Conservation (phyloP, 208 protist species). For the Blastocrithidia nonstop region DNA sequence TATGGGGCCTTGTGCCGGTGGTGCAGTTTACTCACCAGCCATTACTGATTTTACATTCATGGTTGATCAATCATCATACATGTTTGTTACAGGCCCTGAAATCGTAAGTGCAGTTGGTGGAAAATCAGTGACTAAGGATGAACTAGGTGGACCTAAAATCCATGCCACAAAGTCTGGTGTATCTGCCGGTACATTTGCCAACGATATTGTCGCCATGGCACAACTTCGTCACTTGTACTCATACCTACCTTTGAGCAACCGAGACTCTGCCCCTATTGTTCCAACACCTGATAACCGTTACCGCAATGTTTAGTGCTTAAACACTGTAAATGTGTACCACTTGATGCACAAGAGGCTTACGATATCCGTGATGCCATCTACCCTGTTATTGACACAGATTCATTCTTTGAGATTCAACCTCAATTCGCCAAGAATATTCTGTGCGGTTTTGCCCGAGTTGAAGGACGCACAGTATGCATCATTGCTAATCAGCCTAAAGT, state of each 20-base stretch:
- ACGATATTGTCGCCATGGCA: constrained; percentile 83
- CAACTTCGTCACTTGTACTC: constrained; percentile 71
- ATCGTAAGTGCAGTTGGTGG: constrained; percentile 88
- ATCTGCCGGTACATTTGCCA: constrained; percentile 78
- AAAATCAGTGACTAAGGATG: constrained; percentile 79
- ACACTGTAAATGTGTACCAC: constrained; percentile 67
- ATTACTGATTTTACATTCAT: constrained; percentile 97
- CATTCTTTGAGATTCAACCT: constrained; percentile 92
- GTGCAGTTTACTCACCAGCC: constrained; percentile 85
- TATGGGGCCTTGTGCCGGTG: constrained; percentile 92
- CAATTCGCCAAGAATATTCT: constrained; percentile 93
- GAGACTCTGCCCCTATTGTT: constrained; percentile 32
- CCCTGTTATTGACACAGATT: constrained; percentile 74
- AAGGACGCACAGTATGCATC: constrained; percentile 84
- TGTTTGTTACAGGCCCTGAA: constrained; percentile 96
- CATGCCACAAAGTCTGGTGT: constrained; percentile 85
- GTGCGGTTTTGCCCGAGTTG: constrained; percentile 83
- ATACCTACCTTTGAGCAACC: constrained; percentile 84
- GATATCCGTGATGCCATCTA: constrained; percentile 86
- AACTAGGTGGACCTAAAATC: constrained; percentile 84
- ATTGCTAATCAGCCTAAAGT: constrained; percentile 92
- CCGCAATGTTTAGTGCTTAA: constrained; percentile 22
- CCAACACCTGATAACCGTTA: constrained; percentile 33
- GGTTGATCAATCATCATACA: constrained; percentile 91
- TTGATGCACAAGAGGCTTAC: constrained; percentile 84